Percentiles rank a stretch among this genome's conserved stretches.
These are phyloP conservation scores for Miscanthus lutarioriparius DNA, from an alignment of 176 grass and related monocot genomes.

Conservation along the genomic window DNA sequence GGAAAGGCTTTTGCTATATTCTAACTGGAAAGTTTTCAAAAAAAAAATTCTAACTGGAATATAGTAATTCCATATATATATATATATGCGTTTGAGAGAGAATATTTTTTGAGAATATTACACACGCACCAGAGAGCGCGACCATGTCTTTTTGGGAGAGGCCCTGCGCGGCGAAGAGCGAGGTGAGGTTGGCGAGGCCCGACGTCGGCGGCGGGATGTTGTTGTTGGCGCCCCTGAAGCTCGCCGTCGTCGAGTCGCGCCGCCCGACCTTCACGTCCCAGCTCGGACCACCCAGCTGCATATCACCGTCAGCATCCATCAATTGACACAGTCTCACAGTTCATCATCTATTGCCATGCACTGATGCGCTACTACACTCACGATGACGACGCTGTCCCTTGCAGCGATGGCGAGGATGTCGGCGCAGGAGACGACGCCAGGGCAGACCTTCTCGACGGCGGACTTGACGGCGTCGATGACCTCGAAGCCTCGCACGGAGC, in stretches of 20 bases:
- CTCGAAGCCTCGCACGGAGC: conserved; percentile 70
- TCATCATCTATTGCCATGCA: too few species aligned
- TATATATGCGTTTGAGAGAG: neutral
- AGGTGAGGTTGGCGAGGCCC: conserved; percentile 50
- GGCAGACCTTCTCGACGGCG: conserved; percentile 60
- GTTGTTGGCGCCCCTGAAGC: conserved; percentile 58
- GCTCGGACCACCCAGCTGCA: conserved; percentile 52
- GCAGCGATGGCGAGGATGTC: conserved; percentile 77
- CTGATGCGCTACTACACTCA: neutral
- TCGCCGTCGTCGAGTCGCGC: conserved; percentile 53
- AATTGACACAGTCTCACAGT: too few species aligned
- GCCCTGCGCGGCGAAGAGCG: conserved; percentile 55
- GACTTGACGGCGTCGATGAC: conserved; percentile 76
- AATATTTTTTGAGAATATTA: neutral
- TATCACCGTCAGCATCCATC: conserved; percentile 32
- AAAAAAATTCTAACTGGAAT: too few species aligned
- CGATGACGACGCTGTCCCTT: conserved; percentile 52
- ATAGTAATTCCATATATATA: neutral
- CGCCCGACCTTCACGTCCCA: conserved; percentile 70
- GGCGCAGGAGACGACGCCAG: conserved; percentile 86
- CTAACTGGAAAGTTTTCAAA: too few species aligned
- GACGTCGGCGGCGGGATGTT: conserved; percentile 59
- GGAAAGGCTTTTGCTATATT: too few species aligned
- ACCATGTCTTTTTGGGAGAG: conserved; percentile 65
- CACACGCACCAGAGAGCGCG: conserved; percentile 46